These are phyloP conservation scores for Brassica juncea DNA, from an alignment of 345 rosid species.

Conservation along the genomic window DNA sequence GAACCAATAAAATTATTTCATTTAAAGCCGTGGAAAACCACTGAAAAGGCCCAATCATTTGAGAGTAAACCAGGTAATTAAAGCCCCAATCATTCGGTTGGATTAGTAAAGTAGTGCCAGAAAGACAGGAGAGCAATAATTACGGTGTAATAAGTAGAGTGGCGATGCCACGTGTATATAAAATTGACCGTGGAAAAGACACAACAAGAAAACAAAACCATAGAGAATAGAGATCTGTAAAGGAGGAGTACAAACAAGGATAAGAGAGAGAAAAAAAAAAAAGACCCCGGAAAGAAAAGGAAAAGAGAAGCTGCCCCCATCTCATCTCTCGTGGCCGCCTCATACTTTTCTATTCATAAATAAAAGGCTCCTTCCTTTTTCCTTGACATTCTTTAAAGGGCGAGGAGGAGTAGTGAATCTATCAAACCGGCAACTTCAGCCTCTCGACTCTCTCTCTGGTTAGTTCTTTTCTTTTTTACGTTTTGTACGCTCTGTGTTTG, in stretches of 20 bases:
- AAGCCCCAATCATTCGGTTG: not conserved
- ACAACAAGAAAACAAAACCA: not conserved
- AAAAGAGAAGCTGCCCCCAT: constrained; percentile 10
- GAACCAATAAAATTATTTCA: not conserved
- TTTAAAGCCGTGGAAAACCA: too few species aligned
- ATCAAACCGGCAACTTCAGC: not conserved
- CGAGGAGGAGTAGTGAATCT: not conserved
- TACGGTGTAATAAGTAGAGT: not conserved
- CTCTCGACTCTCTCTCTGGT: constrained; percentile 19
- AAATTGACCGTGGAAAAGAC: constrained; percentile 4
- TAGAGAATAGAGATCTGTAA: not conserved
- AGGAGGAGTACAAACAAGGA: not conserved
- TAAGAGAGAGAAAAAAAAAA: not conserved
- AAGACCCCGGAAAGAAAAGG: not conserved
- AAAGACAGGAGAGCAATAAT: not conserved
- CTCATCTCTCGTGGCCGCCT: constrained; percentile 4
- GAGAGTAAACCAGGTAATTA: not conserved
- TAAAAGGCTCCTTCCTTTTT: too few species aligned
- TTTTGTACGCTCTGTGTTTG: too few species aligned
- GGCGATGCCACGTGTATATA: not conserved
- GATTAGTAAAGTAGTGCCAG: not conserved
- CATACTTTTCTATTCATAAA: too few species aligned
- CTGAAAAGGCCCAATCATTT: not conserved
- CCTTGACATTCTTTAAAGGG: not conserved
- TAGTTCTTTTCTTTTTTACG: not conserved